Conservation (phyloP, 1,284 basidiomycete species). For the Singerocomus inundabilis region DNA sequence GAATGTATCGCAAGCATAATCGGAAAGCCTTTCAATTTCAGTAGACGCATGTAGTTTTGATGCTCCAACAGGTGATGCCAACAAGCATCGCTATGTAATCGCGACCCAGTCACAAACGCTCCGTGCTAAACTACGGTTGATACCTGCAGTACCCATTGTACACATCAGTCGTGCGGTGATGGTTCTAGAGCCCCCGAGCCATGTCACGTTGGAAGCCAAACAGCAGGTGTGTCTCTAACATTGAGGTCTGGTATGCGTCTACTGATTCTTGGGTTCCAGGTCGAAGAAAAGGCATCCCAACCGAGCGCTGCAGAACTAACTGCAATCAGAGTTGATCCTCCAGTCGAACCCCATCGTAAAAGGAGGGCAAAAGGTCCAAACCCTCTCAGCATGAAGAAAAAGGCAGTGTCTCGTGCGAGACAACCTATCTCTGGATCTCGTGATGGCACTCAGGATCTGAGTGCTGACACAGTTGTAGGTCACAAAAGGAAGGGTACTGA, state of each 20-base stretch:
- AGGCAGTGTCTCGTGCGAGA: constrained; percentile 40
- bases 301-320: constrained; percentile 48
- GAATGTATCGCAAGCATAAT: constrained; percentile 85
- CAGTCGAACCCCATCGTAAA: constrained; percentile 51
- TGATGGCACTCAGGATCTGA: background rate
- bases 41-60: constrained; percentile 14
- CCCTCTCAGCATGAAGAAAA: constrained; percentile 91
- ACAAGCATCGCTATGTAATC: constrained; percentile 89
- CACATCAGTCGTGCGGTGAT: constrained; percentile 90
- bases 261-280: constrained; percentile 35
- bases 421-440: background rate
- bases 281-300: constrained; percentile 52
- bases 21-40: constrained; percentile 49
- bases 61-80: constrained; percentile 62
- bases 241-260: background rate
- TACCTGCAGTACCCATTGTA: constrained; percentile 84
- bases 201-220: constrained; percentile 71
- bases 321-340: constrained; percentile 34
- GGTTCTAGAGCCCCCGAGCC: constrained; percentile 84
- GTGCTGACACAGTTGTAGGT: background rate
- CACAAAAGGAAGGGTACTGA: constrained; percentile 25
- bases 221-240: constrained; percentile 46
- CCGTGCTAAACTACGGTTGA: constrained; percentile 58
- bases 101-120: constrained; percentile 76
- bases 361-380: constrained; percentile 85